Evolutionary conservation across 2,329 filamentous ascomycete species (phyloP).

Genomic region (Monilinia laxa): DNA sequence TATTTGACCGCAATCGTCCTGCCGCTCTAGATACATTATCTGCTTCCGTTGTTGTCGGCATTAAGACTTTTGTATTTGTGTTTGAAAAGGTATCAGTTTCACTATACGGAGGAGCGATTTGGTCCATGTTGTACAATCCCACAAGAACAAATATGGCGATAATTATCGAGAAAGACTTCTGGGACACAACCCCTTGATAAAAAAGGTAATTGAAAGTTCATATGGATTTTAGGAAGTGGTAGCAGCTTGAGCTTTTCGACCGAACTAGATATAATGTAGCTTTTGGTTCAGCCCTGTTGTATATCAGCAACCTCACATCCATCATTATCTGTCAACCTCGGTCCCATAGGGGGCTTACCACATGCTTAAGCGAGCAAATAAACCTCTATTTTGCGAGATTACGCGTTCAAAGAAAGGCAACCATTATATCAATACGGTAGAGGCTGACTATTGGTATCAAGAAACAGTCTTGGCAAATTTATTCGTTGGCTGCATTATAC

Average conservation of each 20-base stretch:
- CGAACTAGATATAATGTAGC: background rate
- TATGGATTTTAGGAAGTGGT: background rate
- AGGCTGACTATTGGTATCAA: constrained; percentile 15
- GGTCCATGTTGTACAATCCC: constrained; percentile 9
- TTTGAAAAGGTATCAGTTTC: constrained; percentile 57
- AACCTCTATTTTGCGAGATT: constrained; percentile 2
- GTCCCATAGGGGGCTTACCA: background rate
- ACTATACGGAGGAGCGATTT: constrained; percentile 52
- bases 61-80: constrained; percentile 37
- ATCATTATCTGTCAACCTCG: background rate
- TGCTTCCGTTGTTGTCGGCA: constrained; percentile 36
- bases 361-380: constrained; percentile 8
- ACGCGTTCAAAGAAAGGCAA: constrained; percentile 18
- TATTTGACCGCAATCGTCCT: constrained; percentile 26
- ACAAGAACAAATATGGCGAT: background rate
- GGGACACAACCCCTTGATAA: background rate
- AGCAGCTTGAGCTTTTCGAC: background rate
- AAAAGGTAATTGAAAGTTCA: constrained; percentile 6
- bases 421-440: background rate
- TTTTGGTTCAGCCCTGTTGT: constrained; percentile 1
- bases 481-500: background rate
- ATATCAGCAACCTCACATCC: constrained; percentile 14
- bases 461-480: background rate
- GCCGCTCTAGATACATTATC: constrained; percentile 43
- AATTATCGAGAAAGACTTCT: background rate